Evolutionary conservation across 345 rosid species (phyloP).

Genomic region (Lepidium africanum): DNA sequence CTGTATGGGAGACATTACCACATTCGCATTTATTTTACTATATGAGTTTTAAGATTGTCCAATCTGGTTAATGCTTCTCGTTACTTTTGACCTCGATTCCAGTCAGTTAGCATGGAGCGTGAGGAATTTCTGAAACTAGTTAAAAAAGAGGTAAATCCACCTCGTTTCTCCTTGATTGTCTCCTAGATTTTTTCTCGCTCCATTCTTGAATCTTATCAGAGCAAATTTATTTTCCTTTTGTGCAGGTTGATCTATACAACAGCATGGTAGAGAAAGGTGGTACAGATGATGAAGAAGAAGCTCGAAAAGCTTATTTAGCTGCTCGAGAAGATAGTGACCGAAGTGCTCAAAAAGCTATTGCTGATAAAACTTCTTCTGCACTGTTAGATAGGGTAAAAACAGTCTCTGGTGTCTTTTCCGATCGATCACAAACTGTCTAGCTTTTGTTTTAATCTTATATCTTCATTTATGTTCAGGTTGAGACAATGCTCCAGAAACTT

Average conservation of each 20-base stretch:
- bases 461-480: slow-evolving; percentile 52
- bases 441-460: not conserved
- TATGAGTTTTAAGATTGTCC: not conserved
- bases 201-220: not conserved
- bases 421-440: not conserved
- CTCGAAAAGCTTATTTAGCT: slow-evolving; percentile 77
- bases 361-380: slow-evolving; percentile 75
- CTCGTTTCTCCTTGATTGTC: not conserved
- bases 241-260: slow-evolving; percentile 77
- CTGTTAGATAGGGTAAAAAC: slow-evolving; percentile 61
- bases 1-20: slow-evolving; percentile 48
- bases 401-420: not conserved
- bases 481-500: slow-evolving; percentile 89
- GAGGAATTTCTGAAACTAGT: slow-evolving; percentile 89
- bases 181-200: not conserved
- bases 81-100: slow-evolving; percentile 27
- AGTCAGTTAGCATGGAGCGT: slow-evolving; percentile 96
- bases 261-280: slow-evolving; percentile 92
- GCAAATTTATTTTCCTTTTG: not conserved
- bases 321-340: slow-evolving; percentile 73
- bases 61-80: not conserved
- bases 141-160: slow-evolving; percentile 66
- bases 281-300: slow-evolving; percentile 65
- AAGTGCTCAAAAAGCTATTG: slow-evolving; percentile 52
- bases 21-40: not conserved